A percentile compares a stretch with the other conserved stretches of the same genome.
phyloP scores from a whole-genome alignment of 345 rosid genomes.

The Lumnitzera racemosa region DNA sequence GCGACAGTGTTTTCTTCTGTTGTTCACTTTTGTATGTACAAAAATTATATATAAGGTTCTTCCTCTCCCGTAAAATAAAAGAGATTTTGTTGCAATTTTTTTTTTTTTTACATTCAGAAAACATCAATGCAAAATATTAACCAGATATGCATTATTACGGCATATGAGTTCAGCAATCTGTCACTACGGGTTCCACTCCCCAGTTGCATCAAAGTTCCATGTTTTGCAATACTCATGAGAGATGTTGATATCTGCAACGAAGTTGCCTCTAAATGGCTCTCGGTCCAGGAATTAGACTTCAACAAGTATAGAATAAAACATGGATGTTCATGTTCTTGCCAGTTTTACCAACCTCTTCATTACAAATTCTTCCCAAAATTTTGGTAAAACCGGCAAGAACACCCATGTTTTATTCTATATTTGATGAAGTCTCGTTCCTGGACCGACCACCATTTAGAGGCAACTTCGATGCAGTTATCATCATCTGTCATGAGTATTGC shows the following conservation, averaged over 20 bases:
- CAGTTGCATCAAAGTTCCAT: constrained; percentile 80
- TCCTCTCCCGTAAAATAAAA: no score
- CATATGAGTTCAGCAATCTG: constrained; percentile 16
- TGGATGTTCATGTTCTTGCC: constrained; percentile 62
- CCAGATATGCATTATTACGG: no score
- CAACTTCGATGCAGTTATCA: constrained; percentile 62
- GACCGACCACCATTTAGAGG: constrained; percentile 66
- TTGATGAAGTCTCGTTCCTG: constrained; percentile 86
- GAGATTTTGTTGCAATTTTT: no score
- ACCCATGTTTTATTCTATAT: constrained; percentile 55
- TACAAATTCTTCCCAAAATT: constrained; percentile 52
- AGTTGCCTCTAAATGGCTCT: constrained; percentile 62
- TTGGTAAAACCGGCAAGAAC: constrained; percentile 47
- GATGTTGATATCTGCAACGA: constrained; percentile 60
- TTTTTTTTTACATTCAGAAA: no score
- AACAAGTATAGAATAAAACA: constrained; percentile 53
- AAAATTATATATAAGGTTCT: no score
- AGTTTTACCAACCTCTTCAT: constrained; percentile 59
- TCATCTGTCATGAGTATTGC: constrained; percentile 93
- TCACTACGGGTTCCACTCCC: constrained; percentile 78
- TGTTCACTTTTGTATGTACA: no score
- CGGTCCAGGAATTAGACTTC: constrained; percentile 89
- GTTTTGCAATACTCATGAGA: constrained; percentile 90
- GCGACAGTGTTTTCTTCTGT: no score
- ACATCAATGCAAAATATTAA: no score